Evolutionary conservation across 179 eudicot genomes (phyloP).

Genomic region (Silene vulgaris): DNA sequence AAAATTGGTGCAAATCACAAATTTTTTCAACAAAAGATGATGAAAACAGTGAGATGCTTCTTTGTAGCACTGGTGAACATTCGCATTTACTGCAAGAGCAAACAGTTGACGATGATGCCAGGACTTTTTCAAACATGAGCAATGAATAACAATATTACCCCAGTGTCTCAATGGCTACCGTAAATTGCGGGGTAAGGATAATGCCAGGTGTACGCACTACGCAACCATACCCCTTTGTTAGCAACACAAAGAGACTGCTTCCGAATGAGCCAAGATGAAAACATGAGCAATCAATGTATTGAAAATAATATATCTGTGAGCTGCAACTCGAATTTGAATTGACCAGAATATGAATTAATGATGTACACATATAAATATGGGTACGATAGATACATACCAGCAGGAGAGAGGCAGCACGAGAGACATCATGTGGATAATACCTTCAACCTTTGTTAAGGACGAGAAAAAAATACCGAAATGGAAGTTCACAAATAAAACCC

Average conservation of each 20-base stretch:
- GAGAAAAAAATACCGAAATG: conserved; percentile 4
- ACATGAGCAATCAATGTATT: background rate
- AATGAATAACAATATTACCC: no score
- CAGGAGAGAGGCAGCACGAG: conserved; percentile 86
- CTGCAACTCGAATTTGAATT: background rate
- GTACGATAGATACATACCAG: conserved; percentile 49
- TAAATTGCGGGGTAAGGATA: no score
- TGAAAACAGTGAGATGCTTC: background rate
- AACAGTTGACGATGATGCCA: background rate
- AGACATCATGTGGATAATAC: conserved; percentile 85
- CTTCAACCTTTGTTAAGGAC: conserved; percentile 61
- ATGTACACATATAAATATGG: conserved; percentile 16
- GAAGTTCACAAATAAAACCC: background rate
- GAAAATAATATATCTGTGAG: background rate
- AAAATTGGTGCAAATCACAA: background rate
- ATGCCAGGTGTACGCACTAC: no score
- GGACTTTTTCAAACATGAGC: background rate
- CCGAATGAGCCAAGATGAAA: no score
- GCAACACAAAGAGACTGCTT: no score
- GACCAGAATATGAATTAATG: background rate
- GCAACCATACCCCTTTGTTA: no score
- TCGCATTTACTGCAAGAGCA: background rate
- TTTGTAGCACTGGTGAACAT: background rate
- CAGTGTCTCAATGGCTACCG: no score
- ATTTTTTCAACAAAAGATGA: background rate